Evolutionary conservation across 352 stramenopile species (phyloP), one percentile per base, ranked within the genome.

Genomic region (Globisporangium splendens): DNA sequence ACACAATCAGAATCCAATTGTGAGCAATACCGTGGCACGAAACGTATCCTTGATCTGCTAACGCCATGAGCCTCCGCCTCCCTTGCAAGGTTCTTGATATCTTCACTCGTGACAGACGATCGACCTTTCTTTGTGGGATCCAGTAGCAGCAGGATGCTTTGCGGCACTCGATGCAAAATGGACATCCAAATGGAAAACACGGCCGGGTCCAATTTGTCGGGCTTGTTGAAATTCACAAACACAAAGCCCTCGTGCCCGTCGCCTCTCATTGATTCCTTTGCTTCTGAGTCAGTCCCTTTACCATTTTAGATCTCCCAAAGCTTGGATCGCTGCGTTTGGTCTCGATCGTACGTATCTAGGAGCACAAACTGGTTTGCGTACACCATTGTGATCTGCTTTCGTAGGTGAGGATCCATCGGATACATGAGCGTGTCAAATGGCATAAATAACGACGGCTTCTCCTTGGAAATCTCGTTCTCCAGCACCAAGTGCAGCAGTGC

Each of bases 191-290:
- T 65, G 12, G 60, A 65, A 54, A 94, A 95, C 46, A 79, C 73
- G 0, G 56, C 43, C 31, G 74, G 68, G 60, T 94, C 80, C 18
- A 95, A 56, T 66, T 96, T 96, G 64, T 95, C 84, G 47, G 93
- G 79, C 55, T 84, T 95, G 75, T 97, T 97, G 61, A 92, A 96
- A 71, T 95, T 96, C 48, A 80, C 83, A 75, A 82, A 93, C 22
- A 75, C 59, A 46, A 88, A 86, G 20, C 51, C 53, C 18, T 61
- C 50, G 11, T 68, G 39, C 15, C 51, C 39, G 10, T 66, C 21
- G 10, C 15, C 22, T 22, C 24, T 14, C 3, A 17, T 35, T 10
- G 28, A 10, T 10, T 8, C 15, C 14, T 24, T n/a, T n/a, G n/a
- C n/a, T n/a, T n/a, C n/a, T n/a, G n/a, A n/a, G n/a, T n/a, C n/a